Evolutionary conservation across 164 flowering plant genomes (phyloP), one percentile per base, ranked within the genome.

Genomic region (Hamamelis virginiana): DNA sequence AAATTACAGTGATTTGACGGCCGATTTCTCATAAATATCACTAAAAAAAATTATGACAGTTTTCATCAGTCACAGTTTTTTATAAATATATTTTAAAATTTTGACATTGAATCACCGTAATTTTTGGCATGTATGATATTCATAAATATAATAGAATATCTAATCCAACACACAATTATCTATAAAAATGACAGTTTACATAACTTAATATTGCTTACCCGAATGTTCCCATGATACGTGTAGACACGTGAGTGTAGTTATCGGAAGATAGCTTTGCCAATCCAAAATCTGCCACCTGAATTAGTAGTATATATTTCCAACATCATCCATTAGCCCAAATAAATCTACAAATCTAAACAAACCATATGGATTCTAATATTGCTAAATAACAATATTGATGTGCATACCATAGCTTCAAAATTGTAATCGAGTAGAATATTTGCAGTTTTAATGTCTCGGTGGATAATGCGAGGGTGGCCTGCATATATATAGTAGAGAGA

Each of bases 141-240:
- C n/a, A n/a, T n/a, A n/a, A n/a, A n/a, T n/a, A n/a, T n/a, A n/a
- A n/a, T n/a, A n/a, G n/a, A n/a, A n/a, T n/a, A n/a, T n/a, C n/a
- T n/a, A n/a, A n/a, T n/a, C n/a, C n/a, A n/a, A n/a, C n/a, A n/a
- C n/a, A n/a, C n/a, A n/a, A n/a, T n/a, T n/a, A n/a, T n/a, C n/a
- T n/a, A n/a, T n/a, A n/a, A n/a, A n/a, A n/a, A n/a, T n/a, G n/a
- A n/a, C n/a, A n/a, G n/a, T n/a, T n/a, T n/a, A n/a, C n/a, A n/a
- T n/a, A n/a, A n/a, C n/a, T n/a, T n/a, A n/a, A n/a, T 27, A 8
- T 45, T 23, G 52, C 74, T 68, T 77, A 90, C 98, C 98, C 98
- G 51, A 91, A 90, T n/a, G 98, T 94, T 68, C 97, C 98, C 97
- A 94, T 94, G 47, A 94, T 82, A 5, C 94, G 87, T 10, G 98